Conservation (phyloP, 2,329 filamentous ascomycete genomes). For the Trichoderma breve region DNA sequence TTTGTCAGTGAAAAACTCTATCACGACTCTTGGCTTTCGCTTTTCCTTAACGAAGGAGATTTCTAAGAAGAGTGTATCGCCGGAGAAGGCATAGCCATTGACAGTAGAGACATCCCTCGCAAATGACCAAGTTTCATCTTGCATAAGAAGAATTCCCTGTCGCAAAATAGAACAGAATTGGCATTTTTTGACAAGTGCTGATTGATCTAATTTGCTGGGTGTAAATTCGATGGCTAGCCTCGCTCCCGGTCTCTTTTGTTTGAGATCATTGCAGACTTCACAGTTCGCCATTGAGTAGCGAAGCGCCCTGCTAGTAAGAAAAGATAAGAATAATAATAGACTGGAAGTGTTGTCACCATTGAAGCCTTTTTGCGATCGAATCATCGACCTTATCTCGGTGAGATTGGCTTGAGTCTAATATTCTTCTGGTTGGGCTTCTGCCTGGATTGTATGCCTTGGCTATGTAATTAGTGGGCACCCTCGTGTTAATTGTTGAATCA, state of each 20-base stretch:
- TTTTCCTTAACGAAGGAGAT: neutral
- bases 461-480: neutral
- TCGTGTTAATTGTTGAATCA: neutral
- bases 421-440: neutral
- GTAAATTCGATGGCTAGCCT: neutral
- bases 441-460: neutral
- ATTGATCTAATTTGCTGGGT: neutral
- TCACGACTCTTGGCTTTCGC: neutral
- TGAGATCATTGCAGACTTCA: neutral
- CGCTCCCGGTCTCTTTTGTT: neutral
- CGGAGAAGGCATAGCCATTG: neutral
- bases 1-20: neutral
- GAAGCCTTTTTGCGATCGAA: no score
- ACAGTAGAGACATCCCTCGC: neutral
- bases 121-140: neutral
- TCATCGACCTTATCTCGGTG: neutral
- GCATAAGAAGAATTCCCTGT: neutral
- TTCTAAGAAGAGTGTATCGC: neutral
- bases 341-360: rapidly evolving
- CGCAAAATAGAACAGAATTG: neutral
- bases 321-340: no score
- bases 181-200: neutral
- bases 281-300: neutral
- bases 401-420: neutral
- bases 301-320: neutral